Evolutionary conservation across 2,329 filamentous ascomycete genomes (phyloP).

Genomic region (Alternaria brassicicola): DNA sequence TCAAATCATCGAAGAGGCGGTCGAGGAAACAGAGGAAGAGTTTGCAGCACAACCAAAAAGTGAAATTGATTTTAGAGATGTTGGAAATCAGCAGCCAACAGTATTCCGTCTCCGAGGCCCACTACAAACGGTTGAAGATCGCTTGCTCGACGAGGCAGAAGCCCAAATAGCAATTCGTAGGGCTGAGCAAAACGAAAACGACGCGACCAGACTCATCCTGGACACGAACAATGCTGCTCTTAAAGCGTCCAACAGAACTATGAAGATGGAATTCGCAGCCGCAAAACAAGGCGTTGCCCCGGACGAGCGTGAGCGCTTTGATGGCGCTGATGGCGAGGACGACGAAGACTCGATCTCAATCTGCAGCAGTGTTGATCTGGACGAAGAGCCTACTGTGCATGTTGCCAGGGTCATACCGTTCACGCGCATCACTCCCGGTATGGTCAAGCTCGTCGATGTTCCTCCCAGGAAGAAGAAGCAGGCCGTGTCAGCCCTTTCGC

Average conservation of each 20-base stretch:
- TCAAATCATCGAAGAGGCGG: neutral
- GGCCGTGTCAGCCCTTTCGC: neutral
- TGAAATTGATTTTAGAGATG: constrained; percentile 3
- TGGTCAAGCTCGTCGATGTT: constrained; percentile 32
- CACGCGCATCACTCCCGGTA: constrained; percentile 20
- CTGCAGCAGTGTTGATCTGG: constrained; percentile 25
- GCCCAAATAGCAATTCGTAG: constrained; percentile 8
- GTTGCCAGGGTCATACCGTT: constrained; percentile 17
- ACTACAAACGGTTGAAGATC: constrained; percentile 29
- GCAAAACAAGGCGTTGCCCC: neutral
- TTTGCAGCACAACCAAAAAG: constrained; percentile 4
- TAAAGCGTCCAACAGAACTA: constrained; percentile 15
- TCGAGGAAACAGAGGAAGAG: neutral
- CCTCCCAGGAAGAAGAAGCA: constrained; percentile 18
- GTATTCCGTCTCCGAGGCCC: constrained; percentile 20
- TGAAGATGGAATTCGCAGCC: constrained; percentile 15
- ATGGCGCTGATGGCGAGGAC: constrained; percentile 9
- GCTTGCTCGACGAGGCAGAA: constrained; percentile 29
- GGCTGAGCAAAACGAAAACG: neutral
- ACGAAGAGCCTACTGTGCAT: constrained; percentile 28
- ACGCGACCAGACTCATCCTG: constrained; percentile 14
- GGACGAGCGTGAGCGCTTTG: neutral
- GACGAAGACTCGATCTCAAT: constrained; percentile 18
- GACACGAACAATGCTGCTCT: constrained; percentile 16
- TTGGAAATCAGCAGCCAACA: neutral